Base-by-base conservation (phyloP, 2,329 filamentous ascomycete genomes). In the Fusarium agapanthi region DNA sequence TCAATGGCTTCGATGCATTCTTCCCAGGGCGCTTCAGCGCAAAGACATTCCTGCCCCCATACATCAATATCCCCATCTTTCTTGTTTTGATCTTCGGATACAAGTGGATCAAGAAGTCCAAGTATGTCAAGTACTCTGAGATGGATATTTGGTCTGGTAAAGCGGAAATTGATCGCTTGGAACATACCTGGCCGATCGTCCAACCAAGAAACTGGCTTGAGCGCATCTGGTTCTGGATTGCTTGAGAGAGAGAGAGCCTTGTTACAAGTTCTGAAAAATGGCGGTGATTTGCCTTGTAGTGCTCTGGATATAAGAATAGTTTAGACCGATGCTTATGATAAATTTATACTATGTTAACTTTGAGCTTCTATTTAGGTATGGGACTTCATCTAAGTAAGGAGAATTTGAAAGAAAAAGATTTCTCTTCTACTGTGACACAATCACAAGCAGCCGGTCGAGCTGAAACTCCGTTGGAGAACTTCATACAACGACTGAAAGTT, bases 1-100 rank as follows among this genome's bases (percentile, higher is more conserved):
- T 93, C 77, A 94, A 94, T 77, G 93, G 92, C 3, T 95, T 95
- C 80, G 87, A 90, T 50, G 87, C 92, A 24, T 95, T 95, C 80
- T 92, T 91, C 79, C 88, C 89, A 0, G 82, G 84, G 20, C 84
- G 89, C 26, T 95, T 90, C 86, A 87, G 85, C 28, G 87, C 86
- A 0, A 84, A 86, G 24, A 85, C 85, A 74, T 96, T 96, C 77
- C 68, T 91, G 26, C 88, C 88, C 1, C 86, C 82, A 76, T 94
- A 90, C 77, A 86, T 93, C 79, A 92, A 86, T 22, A 82, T 92
- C 1, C 90, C 85, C 59, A 87, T 86, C 75, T 92, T 93, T 80
- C 65, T 90, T 9, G 81, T 82, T 2, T 81, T 92, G 4, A 93
- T 56, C 16, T 41, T 65, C 13, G 88, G 87, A 12, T 91, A 92